Evolutionary conservation across 75 land plant genomes (phyloP).

Genomic region (Gnetum montanum): DNA sequence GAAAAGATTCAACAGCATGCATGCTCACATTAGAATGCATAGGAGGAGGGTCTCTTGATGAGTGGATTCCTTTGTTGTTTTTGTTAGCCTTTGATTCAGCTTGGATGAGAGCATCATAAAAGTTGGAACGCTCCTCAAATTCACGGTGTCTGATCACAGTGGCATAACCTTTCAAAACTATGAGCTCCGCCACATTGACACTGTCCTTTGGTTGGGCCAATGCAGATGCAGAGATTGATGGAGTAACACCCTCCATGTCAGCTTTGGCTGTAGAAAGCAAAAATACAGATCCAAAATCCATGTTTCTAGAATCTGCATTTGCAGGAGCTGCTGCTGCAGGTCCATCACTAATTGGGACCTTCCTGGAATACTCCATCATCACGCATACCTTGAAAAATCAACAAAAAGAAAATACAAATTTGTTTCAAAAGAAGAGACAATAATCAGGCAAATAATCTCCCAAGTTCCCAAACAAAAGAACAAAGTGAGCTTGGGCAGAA

Average conservation of each 20-base stretch:
- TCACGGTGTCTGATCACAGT: slow-evolving; percentile 84
- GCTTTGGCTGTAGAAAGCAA: slow-evolving; percentile 45
- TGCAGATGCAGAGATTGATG: slow-evolving; percentile 18
- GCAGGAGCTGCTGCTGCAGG: slow-evolving; percentile 24
- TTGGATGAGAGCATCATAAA: slow-evolving; percentile 75
- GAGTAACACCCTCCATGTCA: slow-evolving; percentile 34
- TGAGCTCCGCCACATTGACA: slow-evolving; percentile 73
- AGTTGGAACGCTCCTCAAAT: slow-evolving; percentile 95
- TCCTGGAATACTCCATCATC: slow-evolving; percentile 95
- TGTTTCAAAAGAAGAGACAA: too few species aligned
- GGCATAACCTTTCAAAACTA: slow-evolving; percentile 77
- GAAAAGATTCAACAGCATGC: too few species aligned
- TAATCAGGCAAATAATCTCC: too few species aligned
- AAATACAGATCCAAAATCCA: slow-evolving; percentile 98
- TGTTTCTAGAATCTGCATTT: slow-evolving; percentile 48
- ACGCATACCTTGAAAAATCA: slow-evolving; percentile 64
- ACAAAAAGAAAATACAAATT: neutral
- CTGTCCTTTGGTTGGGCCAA: slow-evolving; percentile 78
- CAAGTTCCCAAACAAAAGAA: too few species aligned
- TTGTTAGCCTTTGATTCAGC: slow-evolving; percentile 71
- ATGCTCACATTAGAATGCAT: too few species aligned
- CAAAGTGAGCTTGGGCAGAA: neutral
- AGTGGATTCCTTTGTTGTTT: slow-evolving; percentile 67
- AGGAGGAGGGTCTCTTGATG: slow-evolving; percentile 71
- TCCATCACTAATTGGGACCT: slow-evolving; percentile 56